phyloP scores from a whole-genome alignment of 768 basidiomycete species.

The Kwoniella shandongensis region DNA sequence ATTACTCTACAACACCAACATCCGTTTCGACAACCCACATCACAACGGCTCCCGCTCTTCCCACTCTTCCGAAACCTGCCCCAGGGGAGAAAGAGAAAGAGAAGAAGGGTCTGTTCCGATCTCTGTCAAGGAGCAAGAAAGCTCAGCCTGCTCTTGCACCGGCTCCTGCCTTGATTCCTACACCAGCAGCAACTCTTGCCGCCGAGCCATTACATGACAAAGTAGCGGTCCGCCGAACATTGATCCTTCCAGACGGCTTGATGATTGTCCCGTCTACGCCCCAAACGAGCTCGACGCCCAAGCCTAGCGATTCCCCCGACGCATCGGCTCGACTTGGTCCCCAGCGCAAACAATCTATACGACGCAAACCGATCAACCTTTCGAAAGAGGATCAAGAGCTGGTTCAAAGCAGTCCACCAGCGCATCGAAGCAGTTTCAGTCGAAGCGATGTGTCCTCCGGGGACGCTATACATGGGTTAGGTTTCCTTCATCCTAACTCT shows the following conservation, averaged over 20 bases:
- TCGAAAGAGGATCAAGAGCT: conserved; percentile 38
- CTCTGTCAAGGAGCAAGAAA: conserved; percentile 31
- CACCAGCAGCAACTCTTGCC: conserved; percentile 2
- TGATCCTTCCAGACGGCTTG: conserved; percentile 21
- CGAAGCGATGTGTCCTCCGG: not conserved
- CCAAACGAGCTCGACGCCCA: not conserved
- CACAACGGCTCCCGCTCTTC: not conserved
- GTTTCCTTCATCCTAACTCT: conserved; percentile 30
- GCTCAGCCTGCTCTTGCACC: conserved; percentile 17
- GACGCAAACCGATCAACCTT: conserved; percentile 43
- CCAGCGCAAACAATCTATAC: conserved; percentile 39
- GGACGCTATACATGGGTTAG: conserved; percentile 20
- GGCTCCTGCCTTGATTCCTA: conserved; percentile 1
- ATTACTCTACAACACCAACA: conserved; percentile 2
- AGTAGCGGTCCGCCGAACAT: conserved; percentile 19
- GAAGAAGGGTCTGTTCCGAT: conserved; percentile 35
- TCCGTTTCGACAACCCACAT: not conserved
- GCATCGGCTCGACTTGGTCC: conserved; percentile 4
- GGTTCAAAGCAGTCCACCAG: conserved; percentile 22
- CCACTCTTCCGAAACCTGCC: not conserved
- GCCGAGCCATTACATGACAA: conserved; percentile 7
- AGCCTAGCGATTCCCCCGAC: conserved; percentile 8
- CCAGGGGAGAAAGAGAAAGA: conserved; percentile 10
- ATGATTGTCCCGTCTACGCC: conserved; percentile 23
- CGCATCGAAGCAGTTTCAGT: conserved; percentile 14